phyloP scores from a whole-genome alignment of 2,329 filamentous ascomycete genomes.

The Claviceps fusiformis region DNA sequence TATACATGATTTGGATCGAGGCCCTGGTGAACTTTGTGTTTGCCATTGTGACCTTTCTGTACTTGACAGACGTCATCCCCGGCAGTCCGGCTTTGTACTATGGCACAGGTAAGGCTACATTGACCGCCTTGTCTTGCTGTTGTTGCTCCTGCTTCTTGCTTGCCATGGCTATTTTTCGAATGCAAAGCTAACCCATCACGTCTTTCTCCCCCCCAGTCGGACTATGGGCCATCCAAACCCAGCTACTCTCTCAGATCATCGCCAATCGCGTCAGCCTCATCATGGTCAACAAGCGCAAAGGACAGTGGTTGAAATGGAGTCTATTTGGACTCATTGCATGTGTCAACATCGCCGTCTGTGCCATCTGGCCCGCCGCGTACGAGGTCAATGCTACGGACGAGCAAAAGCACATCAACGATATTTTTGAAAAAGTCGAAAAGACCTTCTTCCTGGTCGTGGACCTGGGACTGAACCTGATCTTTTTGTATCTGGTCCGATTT shows the following conservation, averaged over 20 bases:
- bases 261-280: conserved; percentile 30
- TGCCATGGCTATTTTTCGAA: too few relatives aligned
- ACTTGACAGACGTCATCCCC: conserved; percentile 11
- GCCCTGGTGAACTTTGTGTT: conserved; percentile 13
- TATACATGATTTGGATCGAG: conserved; percentile 17
- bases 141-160: neutral
- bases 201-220: neutral
- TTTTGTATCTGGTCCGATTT: conserved; percentile 30
- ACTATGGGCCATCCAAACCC: conserved; percentile 18
- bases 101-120: conserved; percentile 4
- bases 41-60: conserved; percentile 14
- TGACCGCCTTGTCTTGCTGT: neutral
- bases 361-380: conserved; percentile 26
- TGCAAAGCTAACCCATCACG: neutral
- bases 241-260: conserved; percentile 30
- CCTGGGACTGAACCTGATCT: conserved; percentile 33
- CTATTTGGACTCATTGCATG: conserved; percentile 19
- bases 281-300: conserved; percentile 22
- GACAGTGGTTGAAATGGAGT: conserved; percentile 21
- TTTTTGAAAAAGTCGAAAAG: conserved; percentile 23
- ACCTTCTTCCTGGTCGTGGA: conserved; percentile 35
- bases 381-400: conserved; percentile 5
- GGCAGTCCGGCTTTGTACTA: conserved; percentile 3
- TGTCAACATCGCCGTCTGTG: conserved; percentile 26
- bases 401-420: conserved; percentile 8